Evolutionary conservation across 495 filamentous ascomycete species (phyloP), one percentile per base, ranked within the genome.

Genomic region (Copromyces sp.): DNA sequence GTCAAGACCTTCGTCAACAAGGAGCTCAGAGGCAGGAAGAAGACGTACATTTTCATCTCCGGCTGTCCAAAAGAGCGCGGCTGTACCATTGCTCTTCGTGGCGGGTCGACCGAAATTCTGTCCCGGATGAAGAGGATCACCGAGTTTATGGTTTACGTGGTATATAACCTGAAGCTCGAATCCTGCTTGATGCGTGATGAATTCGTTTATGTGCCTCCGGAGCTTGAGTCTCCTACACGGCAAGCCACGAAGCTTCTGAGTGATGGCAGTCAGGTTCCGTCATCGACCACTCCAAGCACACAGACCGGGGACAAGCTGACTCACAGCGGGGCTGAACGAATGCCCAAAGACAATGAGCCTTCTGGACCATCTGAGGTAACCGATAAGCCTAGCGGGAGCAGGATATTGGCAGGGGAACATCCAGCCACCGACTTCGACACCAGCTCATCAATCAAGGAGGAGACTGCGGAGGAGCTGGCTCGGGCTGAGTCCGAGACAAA

Each of bases 141-240:
- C 3, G 96, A 99, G 79, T 97, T 99, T 77, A 97, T 99, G 94
- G 90, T 95, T 71, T 99, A 98, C 78, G 96, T 99, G 35, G 94
- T 98, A 17, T 98, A 99, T 81, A 99, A 97, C 75, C 86, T 98
- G 29, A 97, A 95, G 78, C 87, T 99, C 9, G 96, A 99, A 81
- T 97, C 96, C 2, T 97, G 90, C 77, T 81, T 99, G 68, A 95
- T 99, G 92, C 88, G 94, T 69, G 96, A 99, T 82, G 94, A 97
- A 75, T 97, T 93, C 79, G 92, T 96, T 35, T 86, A 94, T 71
- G 90, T 98, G 68, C 94, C 96, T 14, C 88, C 90, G 3, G 84
- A 89, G 6, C 82, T 89, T 24, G 78, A 83, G 47, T 65, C 72
- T 12, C 20, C 47, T 2, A 73, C 76, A 3, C 45, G 78, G 29